phyloP scores from a whole-genome alignment of 345 rosid genomes.

The Anastatica hierochuntica region DNA sequence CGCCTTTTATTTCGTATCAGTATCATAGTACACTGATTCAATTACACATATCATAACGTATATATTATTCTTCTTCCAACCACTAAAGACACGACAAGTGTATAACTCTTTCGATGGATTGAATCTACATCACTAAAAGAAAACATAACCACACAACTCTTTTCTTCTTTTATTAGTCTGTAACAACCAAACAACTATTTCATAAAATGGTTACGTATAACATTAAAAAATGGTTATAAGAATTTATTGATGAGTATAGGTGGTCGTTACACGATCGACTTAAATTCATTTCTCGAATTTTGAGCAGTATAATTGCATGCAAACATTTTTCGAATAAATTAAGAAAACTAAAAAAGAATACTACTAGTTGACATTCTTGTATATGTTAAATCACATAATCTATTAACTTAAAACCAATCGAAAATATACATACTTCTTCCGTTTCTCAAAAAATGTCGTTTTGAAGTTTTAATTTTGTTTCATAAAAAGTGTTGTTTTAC shows the following conservation, averaged over 20 bases:
- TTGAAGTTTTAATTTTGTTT: too few relatives aligned
- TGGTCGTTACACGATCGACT: constrained; percentile 19
- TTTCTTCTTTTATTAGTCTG: too few relatives aligned
- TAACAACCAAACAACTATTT: background rate
- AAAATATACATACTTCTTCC: too few relatives aligned
- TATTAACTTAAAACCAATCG: too few relatives aligned
- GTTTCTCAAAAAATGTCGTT: too few relatives aligned
- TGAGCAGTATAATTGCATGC: constrained; percentile 13
- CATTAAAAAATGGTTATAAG: background rate
- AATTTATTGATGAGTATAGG: constrained; percentile 17
- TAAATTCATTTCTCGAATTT: constrained; percentile 20
- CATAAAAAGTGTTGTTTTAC: too few relatives aligned
- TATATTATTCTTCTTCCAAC: too few relatives aligned
- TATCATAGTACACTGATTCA: background rate
- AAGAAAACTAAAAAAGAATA: background rate
- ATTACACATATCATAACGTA: constrained; percentile 2
- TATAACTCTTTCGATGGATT: too few relatives aligned
- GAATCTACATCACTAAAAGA: too few relatives aligned
- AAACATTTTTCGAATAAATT: background rate
- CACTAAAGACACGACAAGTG: too few relatives aligned
- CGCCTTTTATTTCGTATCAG: background rate
- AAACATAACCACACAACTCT: too few relatives aligned
- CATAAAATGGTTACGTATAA: constrained; percentile 1
- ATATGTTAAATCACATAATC: too few relatives aligned
- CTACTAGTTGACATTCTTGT: background rate